Evolutionary conservation across 345 rosid genomes (phyloP).

Genomic region (Physaria fendleri): DNA sequence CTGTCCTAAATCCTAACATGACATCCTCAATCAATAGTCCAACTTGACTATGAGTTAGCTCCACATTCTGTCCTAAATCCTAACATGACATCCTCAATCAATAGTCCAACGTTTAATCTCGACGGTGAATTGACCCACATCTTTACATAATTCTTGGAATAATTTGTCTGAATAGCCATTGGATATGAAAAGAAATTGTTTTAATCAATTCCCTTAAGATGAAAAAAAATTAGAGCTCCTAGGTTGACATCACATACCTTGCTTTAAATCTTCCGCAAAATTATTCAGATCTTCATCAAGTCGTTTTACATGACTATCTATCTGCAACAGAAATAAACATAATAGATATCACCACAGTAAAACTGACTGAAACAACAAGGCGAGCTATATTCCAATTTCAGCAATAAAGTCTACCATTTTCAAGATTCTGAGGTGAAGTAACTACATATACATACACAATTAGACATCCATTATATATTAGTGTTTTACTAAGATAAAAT

Average conservation of each 20-base stretch:
- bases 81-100: background rate
- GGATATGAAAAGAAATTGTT: background rate
- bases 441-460: background rate
- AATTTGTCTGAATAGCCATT: background rate
- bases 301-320: slow-evolving; percentile 89
- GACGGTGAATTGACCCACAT: background rate
- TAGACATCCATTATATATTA: background rate
- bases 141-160: background rate
- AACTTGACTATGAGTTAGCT: background rate
- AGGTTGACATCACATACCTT: slow-evolving; percentile 39
- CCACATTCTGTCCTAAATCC: background rate
- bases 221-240: background rate
- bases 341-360: too few species aligned
- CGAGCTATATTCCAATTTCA: background rate
- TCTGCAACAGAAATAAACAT: slow-evolving; percentile 37
- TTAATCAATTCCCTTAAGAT: background rate
- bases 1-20: background rate
- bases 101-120: too few species aligned
- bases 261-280: slow-evolving; percentile 94
- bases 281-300: slow-evolving; percentile 90
- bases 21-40: background rate
- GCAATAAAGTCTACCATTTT: background rate
- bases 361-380: background rate
- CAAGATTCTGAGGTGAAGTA: background rate
- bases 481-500: too few species aligned